Evolutionary conservation across 371 early-diverging fungal species (phyloP), one percentile per base, ranked within the genome.

Genomic region (Dichotomocladium elegans): DNA sequence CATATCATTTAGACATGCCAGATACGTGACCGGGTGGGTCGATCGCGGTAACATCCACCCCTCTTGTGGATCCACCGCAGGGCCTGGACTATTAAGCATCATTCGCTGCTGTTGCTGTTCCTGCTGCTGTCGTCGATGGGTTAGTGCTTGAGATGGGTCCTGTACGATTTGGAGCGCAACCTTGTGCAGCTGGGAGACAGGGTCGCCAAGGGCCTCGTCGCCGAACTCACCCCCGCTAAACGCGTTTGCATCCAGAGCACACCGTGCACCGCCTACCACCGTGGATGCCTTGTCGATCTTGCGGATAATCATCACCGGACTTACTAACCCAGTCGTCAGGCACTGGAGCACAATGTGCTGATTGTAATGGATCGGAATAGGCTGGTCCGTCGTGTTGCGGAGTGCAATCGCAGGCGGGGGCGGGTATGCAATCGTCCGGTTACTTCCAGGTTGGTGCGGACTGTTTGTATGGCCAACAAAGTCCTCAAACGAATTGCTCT

Each of bases 131-230:
- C 11, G 26, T 8, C 25, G 30, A 27, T 55, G 56, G 6, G 12
- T 4, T 12, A 53, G 24, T 9, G 53, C 44, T 17, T 44, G 53
- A 33, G 25, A 58, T 29, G 71, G 60, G 6, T 70, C 68, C 21
- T 77, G 73, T 5, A 81, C 79, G 47, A 91, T 80, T 68, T 93
- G 88, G 58, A 95, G 84, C 0, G 93, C 90, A 4, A 94, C 83
- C 71, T 93, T 93, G 74, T 95, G 94, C 37, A 95, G 73, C 63
- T 93, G 94, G 14, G 90, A 90, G 0, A 95, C 89, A 1, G 94
- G 91, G 59, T 77, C 78, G 24, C 78, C 78, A 2, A 74, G 55
- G 0, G 61, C 59, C 41, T 79, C 79, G 47, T 78, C 65, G 35
- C 74, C 62, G 47, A 43, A 60, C 44, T 72, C 68, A 4, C 72